Evolutionary conservation across 345 rosid genomes (phyloP), one percentile per base, ranked within the genome.

Genomic region (Hibiscus mutabilis): DNA sequence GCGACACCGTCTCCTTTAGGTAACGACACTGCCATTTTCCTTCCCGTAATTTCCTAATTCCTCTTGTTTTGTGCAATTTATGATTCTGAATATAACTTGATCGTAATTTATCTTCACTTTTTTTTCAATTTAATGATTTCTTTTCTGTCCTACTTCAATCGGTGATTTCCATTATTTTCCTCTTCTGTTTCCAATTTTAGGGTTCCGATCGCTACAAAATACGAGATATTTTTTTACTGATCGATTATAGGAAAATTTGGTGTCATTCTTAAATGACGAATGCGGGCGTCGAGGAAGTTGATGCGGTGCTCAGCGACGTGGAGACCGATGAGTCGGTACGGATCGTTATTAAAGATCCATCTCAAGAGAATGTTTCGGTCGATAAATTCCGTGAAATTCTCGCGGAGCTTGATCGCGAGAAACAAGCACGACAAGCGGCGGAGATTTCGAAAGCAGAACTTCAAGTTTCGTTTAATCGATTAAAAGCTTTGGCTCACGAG

Each of bases 321-420:
- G 98, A 91, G 60, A 84, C 80, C 29, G 97, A 92, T n/a, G 96
- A 85, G 69, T 80, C 91, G 73, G 73, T 74, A 56, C 79, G 89
- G 44, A 77, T 87, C 71, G 81, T 77, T 24, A 58, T 81, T 22
- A 69, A 63, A 22, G 83, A 72, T 67, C 80, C 86, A 24, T 81
- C 78, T 29, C 66, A 42, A 19, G 96, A 86, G 33, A 86, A 85
- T 4, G 53, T 75, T 1, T 76, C 88, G 18, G 73, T 78, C 25
- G 97, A 87, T 73, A 86, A 74, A 71, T 69, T 88, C 56, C 87
- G 77, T 53, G 91, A 92, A 77, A 80, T 92, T 13, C 73, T 87
- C 44, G 85, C 86, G 1, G 97, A 95, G 87, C 91, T 95, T 18
- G 92, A 92, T 73, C 96, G 93, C 29, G 99, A 92, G 89, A 84